phyloP scores from a whole-genome alignment of 371 early-diverging fungal genomes.

The Chytridiales sp. region DNA sequence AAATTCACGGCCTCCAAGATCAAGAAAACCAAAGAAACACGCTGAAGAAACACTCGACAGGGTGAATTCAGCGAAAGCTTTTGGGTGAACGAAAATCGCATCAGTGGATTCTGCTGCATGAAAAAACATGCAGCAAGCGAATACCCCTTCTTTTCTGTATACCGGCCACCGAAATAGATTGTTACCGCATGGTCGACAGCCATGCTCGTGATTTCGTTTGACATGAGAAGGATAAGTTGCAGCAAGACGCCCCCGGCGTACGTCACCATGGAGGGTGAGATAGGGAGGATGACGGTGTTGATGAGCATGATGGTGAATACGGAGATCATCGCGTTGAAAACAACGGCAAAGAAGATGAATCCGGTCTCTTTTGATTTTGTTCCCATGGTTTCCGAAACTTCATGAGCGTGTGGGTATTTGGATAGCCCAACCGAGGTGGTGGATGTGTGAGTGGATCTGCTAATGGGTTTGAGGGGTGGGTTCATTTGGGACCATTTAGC shows the following conservation, averaged over 20 bases:
- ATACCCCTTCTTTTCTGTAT: no score
- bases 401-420: constrained; percentile 24
- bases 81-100: constrained; percentile 17
- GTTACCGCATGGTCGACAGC: constrained; percentile 24
- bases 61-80: constrained; percentile 31
- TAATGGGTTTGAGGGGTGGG: no score
- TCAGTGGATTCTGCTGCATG: constrained; percentile 24
- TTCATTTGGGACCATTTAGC: no score
- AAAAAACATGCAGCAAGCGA: constrained; percentile 32
- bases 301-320: background rate
- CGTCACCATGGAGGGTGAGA: constrained; percentile 8
- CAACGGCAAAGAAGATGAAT: background rate
- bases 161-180: constrained; percentile 5
- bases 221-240: constrained; percentile 24
- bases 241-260: constrained; percentile 18
- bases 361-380: constrained; percentile 15
- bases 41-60: constrained; percentile 21
- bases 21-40: constrained; percentile 18
- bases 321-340: constrained; percentile 14
- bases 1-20: constrained; percentile 16
- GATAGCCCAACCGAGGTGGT: constrained; percentile 12
- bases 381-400: constrained; percentile 22
- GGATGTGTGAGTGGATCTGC: no score
- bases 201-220: constrained; percentile 19
- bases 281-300: constrained; percentile 7